Base-by-base conservation (phyloP, 2,329 filamentous ascomycete genomes). In the Penicillium brevicompactum region DNA sequence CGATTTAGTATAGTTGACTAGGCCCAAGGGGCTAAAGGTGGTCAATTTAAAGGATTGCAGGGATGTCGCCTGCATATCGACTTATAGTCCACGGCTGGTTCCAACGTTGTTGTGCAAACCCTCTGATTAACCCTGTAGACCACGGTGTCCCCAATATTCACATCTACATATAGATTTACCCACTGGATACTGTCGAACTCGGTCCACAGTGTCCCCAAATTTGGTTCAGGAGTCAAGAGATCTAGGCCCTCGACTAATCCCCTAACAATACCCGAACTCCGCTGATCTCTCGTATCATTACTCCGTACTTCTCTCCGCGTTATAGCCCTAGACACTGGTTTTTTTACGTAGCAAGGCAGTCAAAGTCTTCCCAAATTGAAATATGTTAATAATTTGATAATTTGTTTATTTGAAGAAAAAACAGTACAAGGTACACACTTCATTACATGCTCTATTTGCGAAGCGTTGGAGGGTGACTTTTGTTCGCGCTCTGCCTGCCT, bases 191-290 rank as follows among this genome's bases (percentile, higher is more conserved):
- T 6, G 24, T 27, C 24, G 8, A 27, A 27, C 5, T 27, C 24
- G 5, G 5, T 8, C 24, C 24, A 27, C 5, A 27, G 24, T 27
- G 24, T 8, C 31, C 16, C 41, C 5, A 34, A 21, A 18, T 10
- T 22, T n/a, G 30, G 37, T 48, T 60, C 53, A 61, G 59, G 59
- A 57, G 54, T 51, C 21, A 31, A 24, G 30, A 24, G 46, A 57
- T 62, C 59, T 62, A 62, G 59, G 41, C 51, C 51, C 38, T 53
- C 18, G 14, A 27, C 44, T 48, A 46, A 42, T 51, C 46, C 44
- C 45, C 18, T 52, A n/a, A 37, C 34, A 37, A 37, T 37, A 37
- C 34, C 2, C 34, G 14, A n/a, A n/a, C 13, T 37, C 34, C 34
- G 34, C 34, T 37, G 34, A 37, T 37, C 34, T 13, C 34, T 44